Evolutionary conservation across 805 yeast species (phyloP).

Genomic region (Jamesozyma lodderae): DNA sequence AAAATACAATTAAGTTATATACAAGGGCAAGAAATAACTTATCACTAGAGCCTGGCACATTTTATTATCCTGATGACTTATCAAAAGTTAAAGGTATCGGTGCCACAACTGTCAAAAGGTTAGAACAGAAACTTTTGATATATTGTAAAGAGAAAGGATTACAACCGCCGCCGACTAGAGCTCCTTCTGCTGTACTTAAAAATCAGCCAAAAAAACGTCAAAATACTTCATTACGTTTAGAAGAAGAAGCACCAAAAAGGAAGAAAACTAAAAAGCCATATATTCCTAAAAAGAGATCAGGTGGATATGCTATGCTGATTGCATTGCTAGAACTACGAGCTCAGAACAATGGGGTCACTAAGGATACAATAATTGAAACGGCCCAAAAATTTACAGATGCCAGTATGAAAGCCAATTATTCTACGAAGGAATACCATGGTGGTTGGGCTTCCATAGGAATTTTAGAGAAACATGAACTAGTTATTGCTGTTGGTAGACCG

Average conservation of each 20-base stretch:
- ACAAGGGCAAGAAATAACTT: slow-evolving; percentile 49
- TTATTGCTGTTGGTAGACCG: slow-evolving; percentile 49
- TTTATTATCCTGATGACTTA: slow-evolving; percentile 51
- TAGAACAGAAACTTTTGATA: slow-evolving; percentile 38
- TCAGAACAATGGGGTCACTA: slow-evolving; percentile 48
- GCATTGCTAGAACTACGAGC: slow-evolving; percentile 45
- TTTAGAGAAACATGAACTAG: slow-evolving; percentile 50
- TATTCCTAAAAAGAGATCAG: slow-evolving; percentile 67
- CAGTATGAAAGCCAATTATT: slow-evolving; percentile 51
- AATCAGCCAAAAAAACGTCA: slow-evolving; percentile 11
- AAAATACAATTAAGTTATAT: slow-evolving; percentile 46
- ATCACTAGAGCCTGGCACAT: slow-evolving; percentile 34
- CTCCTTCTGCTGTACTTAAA: not conserved
- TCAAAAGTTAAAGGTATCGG: slow-evolving; percentile 61
- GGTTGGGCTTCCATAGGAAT: slow-evolving; percentile 71
- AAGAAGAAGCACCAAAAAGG: slow-evolving; percentile 3
- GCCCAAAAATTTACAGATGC: slow-evolving; percentile 51
- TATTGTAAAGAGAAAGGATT: slow-evolving; percentile 52
- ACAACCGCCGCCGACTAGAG: slow-evolving; percentile 9
- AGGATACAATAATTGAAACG: slow-evolving; percentile 43
- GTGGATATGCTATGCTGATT: slow-evolving; percentile 74
- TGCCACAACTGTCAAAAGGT: slow-evolving; percentile 46
- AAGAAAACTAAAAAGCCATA: slow-evolving; percentile 35
- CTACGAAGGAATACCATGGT: slow-evolving; percentile 54
- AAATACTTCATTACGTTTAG: slow-evolving; percentile 12